Conservation (phyloP, 2,329 filamentous ascomycete genomes). For the Fonsecaea erecta region DNA sequence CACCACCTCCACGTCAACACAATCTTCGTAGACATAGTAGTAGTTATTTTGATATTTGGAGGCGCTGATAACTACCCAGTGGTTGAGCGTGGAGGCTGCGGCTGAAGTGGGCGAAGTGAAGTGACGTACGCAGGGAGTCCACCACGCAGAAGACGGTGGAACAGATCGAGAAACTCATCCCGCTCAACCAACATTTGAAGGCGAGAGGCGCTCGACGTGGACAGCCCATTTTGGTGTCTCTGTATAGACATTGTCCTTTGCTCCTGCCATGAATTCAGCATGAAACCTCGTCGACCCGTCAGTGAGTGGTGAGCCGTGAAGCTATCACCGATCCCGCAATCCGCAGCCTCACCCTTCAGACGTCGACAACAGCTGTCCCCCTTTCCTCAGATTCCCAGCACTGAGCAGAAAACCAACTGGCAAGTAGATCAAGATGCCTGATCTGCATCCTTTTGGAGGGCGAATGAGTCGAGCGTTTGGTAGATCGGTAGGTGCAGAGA, state of each 20-base stretch:
- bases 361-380: slow-evolving; percentile 10
- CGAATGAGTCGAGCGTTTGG: slow-evolving; percentile 58
- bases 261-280: not conserved
- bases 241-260: not conserved
- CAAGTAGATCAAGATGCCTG: slow-evolving; percentile 25
- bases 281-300: not conserved
- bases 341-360: not conserved
- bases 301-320: slow-evolving; percentile 3
- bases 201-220: not conserved
- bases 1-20: not conserved
- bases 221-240: not conserved
- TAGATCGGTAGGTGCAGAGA: slow-evolving; percentile 49
- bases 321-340: not conserved
- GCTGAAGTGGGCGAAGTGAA: not conserved
- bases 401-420: not conserved
- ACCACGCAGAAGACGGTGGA: not conserved
- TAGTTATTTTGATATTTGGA: not conserved
- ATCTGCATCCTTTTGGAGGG: slow-evolving; percentile 60
- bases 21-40: not conserved
- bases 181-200: not conserved
- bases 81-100: not conserved
- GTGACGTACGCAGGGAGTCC: not conserved
- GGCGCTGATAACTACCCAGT: no score
- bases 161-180: not conserved
- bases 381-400: no score